Conservation (phyloP, 192 early-diverging fungal species). For the Mortierella hygrophila region DNA sequence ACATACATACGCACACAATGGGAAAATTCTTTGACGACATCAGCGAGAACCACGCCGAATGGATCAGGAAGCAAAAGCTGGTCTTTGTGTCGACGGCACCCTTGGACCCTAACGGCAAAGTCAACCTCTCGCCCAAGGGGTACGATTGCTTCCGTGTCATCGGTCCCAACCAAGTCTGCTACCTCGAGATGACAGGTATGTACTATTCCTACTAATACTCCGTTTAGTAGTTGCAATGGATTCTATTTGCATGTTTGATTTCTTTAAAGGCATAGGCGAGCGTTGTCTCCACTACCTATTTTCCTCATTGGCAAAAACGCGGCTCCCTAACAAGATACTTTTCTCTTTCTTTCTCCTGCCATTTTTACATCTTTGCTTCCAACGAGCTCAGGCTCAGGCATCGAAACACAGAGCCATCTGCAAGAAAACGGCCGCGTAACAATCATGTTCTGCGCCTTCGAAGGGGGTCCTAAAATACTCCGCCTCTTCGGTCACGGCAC, state of each 20-base stretch:
- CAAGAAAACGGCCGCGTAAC: conserved; percentile 74
- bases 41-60: conserved; percentile 52
- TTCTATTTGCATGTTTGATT: too few species aligned
- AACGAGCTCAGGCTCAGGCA: conserved; percentile 48
- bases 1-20: conserved; percentile 32
- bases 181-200: conserved; percentile 52
- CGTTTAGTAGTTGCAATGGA: neutral
- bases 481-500: conserved; percentile 67
- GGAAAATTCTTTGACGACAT: conserved; percentile 56
- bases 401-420: conserved; percentile 74
- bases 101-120: conserved; percentile 55
- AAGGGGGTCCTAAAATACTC: conserved; percentile 72
- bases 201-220: neutral
- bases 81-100: conserved; percentile 65
- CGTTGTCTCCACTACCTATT: neutral
- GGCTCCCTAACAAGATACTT: neutral
- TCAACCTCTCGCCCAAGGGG: conserved; percentile 70
- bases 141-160: conserved; percentile 65
- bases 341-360: neutral
- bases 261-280: too few species aligned
- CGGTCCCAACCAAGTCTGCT: conserved; percentile 36
- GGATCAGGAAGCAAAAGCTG: conserved; percentile 66
- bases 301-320: neutral
- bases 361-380: neutral
- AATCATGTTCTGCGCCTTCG: conserved; percentile 76